phyloP scores from a whole-genome alignment of 768 basidiomycete species.

The Antrodiella citrinella region DNA sequence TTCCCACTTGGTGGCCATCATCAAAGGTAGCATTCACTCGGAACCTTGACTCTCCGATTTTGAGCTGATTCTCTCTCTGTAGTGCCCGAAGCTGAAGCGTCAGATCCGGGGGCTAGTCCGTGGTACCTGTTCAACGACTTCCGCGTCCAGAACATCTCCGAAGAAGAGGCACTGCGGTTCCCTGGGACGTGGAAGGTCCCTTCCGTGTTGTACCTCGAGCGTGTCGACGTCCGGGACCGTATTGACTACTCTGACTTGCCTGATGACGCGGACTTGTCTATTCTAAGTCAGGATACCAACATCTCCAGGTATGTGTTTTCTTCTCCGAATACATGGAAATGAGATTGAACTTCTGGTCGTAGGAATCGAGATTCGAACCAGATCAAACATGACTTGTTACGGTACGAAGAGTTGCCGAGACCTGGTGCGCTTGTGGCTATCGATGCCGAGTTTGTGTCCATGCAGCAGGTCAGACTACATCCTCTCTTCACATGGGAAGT shows the following conservation, averaged over 20 bases:
- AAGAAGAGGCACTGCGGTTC: conserved; percentile 84
- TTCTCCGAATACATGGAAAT: neutral
- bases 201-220: conserved; percentile 84
- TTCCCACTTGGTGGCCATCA: conserved; percentile 82
- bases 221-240: conserved; percentile 46
- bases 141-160: conserved; percentile 72
- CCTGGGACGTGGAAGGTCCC: conserved; percentile 94
- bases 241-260: conserved; percentile 65
- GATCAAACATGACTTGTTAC: conserved; percentile 74
- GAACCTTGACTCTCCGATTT: neutral
- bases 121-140: conserved; percentile 99
- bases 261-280: conserved; percentile 58
- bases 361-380: conserved; percentile 69
- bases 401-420: conserved; percentile 67
- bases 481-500: too few relatives aligned
- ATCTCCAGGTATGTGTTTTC: conserved; percentile 61
- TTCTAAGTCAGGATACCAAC: conserved; percentile 80
- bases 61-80: neutral
- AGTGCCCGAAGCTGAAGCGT: conserved; percentile 65
- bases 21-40: conserved; percentile 51
- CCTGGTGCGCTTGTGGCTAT: conserved; percentile 89
- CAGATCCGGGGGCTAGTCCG: conserved; percentile 33
- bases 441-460: conserved; percentile 95
- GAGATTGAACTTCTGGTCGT: neutral
- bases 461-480: conserved; percentile 96